Evolutionary conservation across 345 rosid species (phyloP).

Genomic region (Ailanthus altissimus): DNA sequence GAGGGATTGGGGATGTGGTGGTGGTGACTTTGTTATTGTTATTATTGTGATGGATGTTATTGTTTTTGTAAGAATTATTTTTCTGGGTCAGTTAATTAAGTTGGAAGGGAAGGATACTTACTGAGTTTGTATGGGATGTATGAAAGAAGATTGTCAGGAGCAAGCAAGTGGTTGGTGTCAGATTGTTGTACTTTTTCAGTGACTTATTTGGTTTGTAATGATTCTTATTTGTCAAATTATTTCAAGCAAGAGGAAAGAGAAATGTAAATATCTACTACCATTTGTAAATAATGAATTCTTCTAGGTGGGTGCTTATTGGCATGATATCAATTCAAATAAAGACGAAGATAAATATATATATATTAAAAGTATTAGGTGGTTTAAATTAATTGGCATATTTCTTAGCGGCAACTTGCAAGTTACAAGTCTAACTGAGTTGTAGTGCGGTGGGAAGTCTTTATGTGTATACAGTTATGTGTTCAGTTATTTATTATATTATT

Average conservation of each 20-base stretch:
- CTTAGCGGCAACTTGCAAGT: too few species aligned
- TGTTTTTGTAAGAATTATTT: too few species aligned
- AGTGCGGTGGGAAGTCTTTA: too few species aligned
- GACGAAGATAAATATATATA: not conserved
- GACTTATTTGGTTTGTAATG: conserved; percentile 16
- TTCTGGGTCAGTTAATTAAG: not conserved
- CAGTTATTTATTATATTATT: too few species aligned
- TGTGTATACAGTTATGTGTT: too few species aligned
- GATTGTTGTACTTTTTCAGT: conserved; percentile 11
- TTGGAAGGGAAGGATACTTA: not conserved
- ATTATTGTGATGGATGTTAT: not conserved
- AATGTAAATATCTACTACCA: not conserved
- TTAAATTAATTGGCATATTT: too few species aligned
- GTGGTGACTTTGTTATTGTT: not conserved
- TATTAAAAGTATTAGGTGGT: too few species aligned
- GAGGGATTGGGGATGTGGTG: too few species aligned
- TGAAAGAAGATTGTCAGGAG: conserved; percentile 19
- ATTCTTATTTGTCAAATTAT: conserved; percentile 14
- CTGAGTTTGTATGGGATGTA: conserved; percentile 35
- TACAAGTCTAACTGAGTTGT: too few species aligned
- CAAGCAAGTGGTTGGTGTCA: conserved; percentile 11
- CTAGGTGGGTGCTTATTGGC: not conserved
- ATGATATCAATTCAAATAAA: not conserved
- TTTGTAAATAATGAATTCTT: not conserved
- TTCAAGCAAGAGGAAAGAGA: not conserved